Conservation (phyloP, 2,329 filamentous ascomycete genomes). For the Byssoonygena ceratinophila region DNA sequence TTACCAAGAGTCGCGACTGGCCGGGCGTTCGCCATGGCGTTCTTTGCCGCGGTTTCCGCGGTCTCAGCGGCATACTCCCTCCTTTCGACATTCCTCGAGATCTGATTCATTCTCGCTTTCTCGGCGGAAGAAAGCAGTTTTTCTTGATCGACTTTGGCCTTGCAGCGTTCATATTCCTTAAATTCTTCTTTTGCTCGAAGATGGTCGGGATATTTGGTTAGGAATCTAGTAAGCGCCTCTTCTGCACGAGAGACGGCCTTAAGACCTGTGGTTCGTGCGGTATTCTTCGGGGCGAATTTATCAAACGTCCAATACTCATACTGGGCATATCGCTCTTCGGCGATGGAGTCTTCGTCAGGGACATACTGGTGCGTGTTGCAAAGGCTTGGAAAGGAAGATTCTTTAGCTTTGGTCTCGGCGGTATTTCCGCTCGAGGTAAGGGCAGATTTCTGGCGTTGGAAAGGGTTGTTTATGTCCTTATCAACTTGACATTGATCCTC, state of each 20-base stretch:
- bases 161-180: constrained; percentile 6
- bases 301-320: neutral
- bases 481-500: neutral
- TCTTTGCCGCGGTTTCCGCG: neutral
- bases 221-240: constrained; percentile 5
- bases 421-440: too few relatives aligned
- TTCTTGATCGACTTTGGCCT: neutral
- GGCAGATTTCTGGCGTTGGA: too few relatives aligned
- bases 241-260: neutral
- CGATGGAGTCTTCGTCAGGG: too few relatives aligned
- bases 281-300: neutral
- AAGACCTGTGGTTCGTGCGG: neutral
- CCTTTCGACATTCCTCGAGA: constrained; percentile 6
- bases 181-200: neutral
- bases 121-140: neutral
- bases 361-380: too few relatives aligned
- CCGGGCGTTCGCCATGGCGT: neutral
- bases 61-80: neutral
- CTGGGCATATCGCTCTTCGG: neutral
- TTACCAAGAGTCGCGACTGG: neutral
- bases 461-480: neutral
- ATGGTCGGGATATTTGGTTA: constrained; percentile 2
- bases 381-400: too few relatives aligned
- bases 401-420: too few relatives aligned
- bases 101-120: constrained; percentile 5